Conservation (phyloP, 306 rosid genomes). For the Acacia crassicarpa region DNA sequence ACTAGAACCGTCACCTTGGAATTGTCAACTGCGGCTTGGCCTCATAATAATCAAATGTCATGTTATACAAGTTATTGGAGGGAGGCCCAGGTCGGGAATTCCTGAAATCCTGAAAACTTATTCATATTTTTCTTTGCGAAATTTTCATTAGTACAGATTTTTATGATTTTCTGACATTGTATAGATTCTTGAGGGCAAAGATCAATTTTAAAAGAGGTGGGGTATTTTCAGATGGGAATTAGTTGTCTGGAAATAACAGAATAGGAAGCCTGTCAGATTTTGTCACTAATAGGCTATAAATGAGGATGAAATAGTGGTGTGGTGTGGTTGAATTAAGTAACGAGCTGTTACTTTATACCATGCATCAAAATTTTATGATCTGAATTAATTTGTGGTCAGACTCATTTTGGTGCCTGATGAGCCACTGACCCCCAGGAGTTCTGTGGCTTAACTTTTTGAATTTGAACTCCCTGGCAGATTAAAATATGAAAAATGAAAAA, state of each 20-base stretch:
- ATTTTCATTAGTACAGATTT: too few relatives aligned
- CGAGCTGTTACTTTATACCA: too few relatives aligned
- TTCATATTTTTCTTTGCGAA: too few relatives aligned
- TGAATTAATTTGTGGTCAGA: neutral
- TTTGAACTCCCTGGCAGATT: neutral
- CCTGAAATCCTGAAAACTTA: too few relatives aligned
- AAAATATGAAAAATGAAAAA: neutral
- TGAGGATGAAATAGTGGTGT: neutral
- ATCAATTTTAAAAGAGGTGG: too few relatives aligned
- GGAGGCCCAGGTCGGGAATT: too few relatives aligned
- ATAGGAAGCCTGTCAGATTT: neutral
- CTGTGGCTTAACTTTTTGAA: neutral
- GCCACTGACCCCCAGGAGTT: neutral
- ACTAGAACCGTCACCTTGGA: neutral
- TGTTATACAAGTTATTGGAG: too few relatives aligned
- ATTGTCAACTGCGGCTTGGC: too few relatives aligned
- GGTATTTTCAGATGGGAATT: too few relatives aligned
- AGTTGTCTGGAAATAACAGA: neutral
- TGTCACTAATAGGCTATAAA: neutral
- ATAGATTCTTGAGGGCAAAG: too few relatives aligned
- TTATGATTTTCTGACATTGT: too few relatives aligned
- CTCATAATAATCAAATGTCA: too few relatives aligned
- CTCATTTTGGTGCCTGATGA: neutral
- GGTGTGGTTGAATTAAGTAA: neutral
- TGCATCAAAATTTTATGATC: neutral